Evolutionary conservation across 1,284 basidiomycete genomes (phyloP).

Genomic region (Lignosus rhinocerotis): DNA sequence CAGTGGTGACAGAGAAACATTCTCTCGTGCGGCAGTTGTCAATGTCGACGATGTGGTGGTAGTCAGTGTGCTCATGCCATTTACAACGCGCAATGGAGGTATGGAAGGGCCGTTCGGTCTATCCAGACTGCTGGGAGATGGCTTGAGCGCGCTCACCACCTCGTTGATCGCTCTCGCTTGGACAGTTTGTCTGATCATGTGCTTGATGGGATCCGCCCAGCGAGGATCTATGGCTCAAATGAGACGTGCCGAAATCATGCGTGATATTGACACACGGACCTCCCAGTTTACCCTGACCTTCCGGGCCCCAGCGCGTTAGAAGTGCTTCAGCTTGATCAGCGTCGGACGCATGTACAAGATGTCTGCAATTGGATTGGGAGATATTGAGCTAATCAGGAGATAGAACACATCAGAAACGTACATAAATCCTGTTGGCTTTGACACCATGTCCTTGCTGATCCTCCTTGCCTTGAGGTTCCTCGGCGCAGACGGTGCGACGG

Average conservation of each 20-base stretch:
- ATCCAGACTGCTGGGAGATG: conserved; percentile 46
- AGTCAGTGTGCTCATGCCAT: conserved; percentile 65
- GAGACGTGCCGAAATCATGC: conserved; percentile 5
- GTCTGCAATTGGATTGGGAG: conserved; percentile 50
- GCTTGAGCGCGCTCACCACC: conserved; percentile 68
- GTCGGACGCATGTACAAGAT: conserved; percentile 92
- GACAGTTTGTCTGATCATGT: conserved; percentile 70
- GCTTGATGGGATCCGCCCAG: conserved; percentile 92
- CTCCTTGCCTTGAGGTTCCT: conserved; percentile 54
- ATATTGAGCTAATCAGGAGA: conserved; percentile 5
- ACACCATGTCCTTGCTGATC: conserved; percentile 86
- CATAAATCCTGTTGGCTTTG: conserved; percentile 82
- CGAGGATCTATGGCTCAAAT: conserved; percentile 64
- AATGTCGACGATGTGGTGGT: conserved; percentile 66
- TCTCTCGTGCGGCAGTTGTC: conserved; percentile 71
- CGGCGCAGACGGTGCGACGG: conserved; percentile 36
- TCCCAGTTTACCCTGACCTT: conserved; percentile 89
- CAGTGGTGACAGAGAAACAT: conserved; percentile 46
- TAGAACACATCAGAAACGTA: conserved; percentile 44
- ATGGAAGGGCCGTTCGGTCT: conserved; percentile 41
- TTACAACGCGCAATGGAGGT: conserved; percentile 76
- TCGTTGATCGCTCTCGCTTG: conserved; percentile 85
- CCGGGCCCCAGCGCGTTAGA: conserved; percentile 87
- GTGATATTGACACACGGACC: conserved; percentile 44
- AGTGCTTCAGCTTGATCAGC: conserved; percentile 90